These are phyloP conservation scores for Nicotiana knightiana DNA, from an alignment of 257 asterid species.

Conservation along the genomic window DNA sequence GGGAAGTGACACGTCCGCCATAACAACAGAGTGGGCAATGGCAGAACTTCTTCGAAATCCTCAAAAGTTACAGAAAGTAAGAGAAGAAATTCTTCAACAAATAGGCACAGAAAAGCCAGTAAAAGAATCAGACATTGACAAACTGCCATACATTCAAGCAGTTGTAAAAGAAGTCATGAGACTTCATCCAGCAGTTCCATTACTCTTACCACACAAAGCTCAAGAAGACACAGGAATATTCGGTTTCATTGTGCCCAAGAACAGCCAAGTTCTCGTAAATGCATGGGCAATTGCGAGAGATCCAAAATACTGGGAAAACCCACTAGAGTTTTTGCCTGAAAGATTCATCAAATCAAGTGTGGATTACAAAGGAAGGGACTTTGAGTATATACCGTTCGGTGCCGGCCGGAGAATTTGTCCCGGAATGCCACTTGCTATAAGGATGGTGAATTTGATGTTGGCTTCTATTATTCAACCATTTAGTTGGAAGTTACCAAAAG, in stretches of 20 bases:
- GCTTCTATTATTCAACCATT: conserved; percentile 10
- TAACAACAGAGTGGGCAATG: conserved; percentile 10
- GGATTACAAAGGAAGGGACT: conserved; percentile 4
- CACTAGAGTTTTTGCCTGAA: not conserved
- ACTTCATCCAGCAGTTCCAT: not conserved
- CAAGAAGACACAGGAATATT: not conserved
- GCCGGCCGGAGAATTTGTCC: not conserved
- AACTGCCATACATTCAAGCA: not conserved
- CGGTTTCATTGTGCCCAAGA: not conserved
- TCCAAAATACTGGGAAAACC: not conserved
- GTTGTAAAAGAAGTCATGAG: not conserved
- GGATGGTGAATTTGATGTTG: not conserved
- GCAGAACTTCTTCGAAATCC: conserved; percentile 3
- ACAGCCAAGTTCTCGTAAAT: not conserved
- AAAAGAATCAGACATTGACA: not conserved
- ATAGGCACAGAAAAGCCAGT: not conserved
- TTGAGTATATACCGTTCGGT: not conserved
- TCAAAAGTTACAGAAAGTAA: not conserved
- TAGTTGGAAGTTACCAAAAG: not conserved
- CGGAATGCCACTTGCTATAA: not conserved
- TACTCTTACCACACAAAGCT: not conserved
- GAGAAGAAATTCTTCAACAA: not conserved
- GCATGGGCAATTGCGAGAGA: not conserved
- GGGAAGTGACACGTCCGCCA: not conserved
- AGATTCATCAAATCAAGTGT: not conserved